Percentiles rank a stretch among this genome's conserved stretches.
phyloP scores from a whole-genome alignment of 257 asterid species.

The Parsonsia alboflavescens region DNA sequence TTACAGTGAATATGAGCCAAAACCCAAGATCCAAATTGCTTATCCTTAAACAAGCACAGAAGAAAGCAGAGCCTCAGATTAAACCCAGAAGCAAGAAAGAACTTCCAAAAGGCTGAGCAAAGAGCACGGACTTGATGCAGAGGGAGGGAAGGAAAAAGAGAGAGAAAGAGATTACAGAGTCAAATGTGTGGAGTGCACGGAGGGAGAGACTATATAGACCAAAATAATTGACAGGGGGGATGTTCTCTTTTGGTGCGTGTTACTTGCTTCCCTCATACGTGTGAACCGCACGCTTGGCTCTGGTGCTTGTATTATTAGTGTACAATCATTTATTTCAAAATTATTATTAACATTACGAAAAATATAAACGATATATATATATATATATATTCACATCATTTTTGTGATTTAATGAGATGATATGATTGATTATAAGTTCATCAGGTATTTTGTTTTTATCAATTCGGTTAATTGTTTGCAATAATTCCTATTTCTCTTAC shows the following conservation, averaged over 20 bases:
- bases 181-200: conserved; percentile 41
- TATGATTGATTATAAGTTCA: too few relatives aligned
- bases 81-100: conserved; percentile 12
- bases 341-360: background rate
- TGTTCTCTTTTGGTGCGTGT: conserved; percentile 20
- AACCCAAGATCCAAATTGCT: conserved; percentile 27
- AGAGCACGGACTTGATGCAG: background rate
- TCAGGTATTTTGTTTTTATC: too few relatives aligned
- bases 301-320: conserved; percentile 14
- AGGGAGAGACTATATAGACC: conserved; percentile 54
- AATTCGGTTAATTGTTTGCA: too few relatives aligned
- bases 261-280: conserved; percentile 49
- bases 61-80: conserved; percentile 5
- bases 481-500: too few relatives aligned
- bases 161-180: conserved; percentile 17
- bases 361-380: background rate
- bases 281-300: conserved; percentile 48
- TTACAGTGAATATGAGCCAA: conserved; percentile 12
- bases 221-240: conserved; percentile 21
- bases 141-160: conserved; percentile 12
- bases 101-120: background rate
- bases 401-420: too few relatives aligned
- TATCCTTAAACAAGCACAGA: conserved; percentile 9
- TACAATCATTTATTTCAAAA: conserved; percentile 16
- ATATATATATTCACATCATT: background rate